phyloP scores from a whole-genome alignment of 169 alveolate genomes.

The Plasmodium coatneyi region DNA sequence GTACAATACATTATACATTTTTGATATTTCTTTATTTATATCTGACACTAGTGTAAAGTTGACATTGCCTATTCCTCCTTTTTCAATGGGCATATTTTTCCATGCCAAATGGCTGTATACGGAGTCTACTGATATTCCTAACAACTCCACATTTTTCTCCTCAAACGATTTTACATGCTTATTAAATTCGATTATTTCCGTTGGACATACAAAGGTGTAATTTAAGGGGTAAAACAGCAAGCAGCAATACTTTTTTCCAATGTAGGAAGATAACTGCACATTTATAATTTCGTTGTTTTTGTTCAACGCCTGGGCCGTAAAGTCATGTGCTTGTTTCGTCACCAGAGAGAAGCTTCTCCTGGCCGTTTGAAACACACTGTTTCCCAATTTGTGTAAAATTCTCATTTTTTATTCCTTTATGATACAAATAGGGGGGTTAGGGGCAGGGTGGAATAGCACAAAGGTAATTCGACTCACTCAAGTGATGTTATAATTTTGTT shows the following conservation, averaged over 20 bases:
- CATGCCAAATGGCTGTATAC: slow-evolving; percentile 85
- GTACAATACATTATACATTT: slow-evolving; percentile 81
- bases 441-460: not conserved
- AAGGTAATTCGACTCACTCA: not conserved
- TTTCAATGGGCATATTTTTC: slow-evolving; percentile 80
- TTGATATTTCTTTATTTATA: slow-evolving; percentile 77
- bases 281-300: slow-evolving; percentile 76
- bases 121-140: slow-evolving; percentile 87
- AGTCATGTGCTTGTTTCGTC: slow-evolving; percentile 77
- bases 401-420: not conserved
- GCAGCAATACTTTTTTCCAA: slow-evolving; percentile 79
- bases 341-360: slow-evolving; percentile 71
- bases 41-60: slow-evolving; percentile 86
- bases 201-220: slow-evolving; percentile 87
- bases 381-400: slow-evolving; percentile 1
- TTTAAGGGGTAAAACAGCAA: slow-evolving; percentile 86
- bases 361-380: not conserved
- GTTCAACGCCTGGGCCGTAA: slow-evolving; percentile 79
- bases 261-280: slow-evolving; percentile 77
- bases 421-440: not conserved
- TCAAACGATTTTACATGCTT: slow-evolving; percentile 80
- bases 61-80: slow-evolving; percentile 83
- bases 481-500: not conserved
- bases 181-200: slow-evolving; percentile 85
- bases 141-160: slow-evolving; percentile 79